A percentile compares a stretch with the other conserved stretches of the same genome.
Conservation (phyloP, 345 rosid genomes). For the Rhizophora apiculata region DNA sequence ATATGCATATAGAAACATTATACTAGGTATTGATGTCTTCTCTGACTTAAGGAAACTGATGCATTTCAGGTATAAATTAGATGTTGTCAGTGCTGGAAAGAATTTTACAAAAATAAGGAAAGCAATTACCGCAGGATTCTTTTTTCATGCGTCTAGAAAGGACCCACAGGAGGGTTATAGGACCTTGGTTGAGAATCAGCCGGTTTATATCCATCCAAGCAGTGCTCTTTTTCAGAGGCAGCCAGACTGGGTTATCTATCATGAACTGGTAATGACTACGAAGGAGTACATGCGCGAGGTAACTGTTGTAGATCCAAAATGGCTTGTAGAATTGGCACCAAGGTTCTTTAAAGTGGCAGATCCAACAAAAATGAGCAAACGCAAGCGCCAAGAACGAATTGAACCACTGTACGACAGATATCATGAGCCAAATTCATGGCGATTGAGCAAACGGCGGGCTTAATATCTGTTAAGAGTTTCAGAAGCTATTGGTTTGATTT, state of each 20-base stretch:
- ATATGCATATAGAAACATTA: too few relatives aligned
- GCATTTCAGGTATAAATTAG: slow-evolving; percentile 63
- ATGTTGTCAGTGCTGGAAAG: slow-evolving; percentile 77
- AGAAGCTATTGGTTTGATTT: neutral
- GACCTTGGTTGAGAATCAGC: slow-evolving; percentile 81
- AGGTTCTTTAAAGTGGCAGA: slow-evolving; percentile 86
- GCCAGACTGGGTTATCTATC: slow-evolving; percentile 95
- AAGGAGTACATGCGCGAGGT: slow-evolving; percentile 94
- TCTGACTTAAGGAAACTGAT: too few relatives aligned
- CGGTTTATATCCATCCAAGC: slow-evolving; percentile 86
- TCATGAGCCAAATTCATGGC: slow-evolving; percentile 94
- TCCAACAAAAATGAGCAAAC: slow-evolving; percentile 88
- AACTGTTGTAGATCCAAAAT: slow-evolving; percentile 80
- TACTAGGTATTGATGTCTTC: too few relatives aligned
- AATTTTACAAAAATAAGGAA: slow-evolving; percentile 72
- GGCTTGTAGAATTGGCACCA: slow-evolving; percentile 92
- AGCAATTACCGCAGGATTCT: slow-evolving; percentile 91
- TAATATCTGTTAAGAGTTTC: slow-evolving; percentile 20
- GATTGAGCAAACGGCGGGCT: slow-evolving; percentile 81
- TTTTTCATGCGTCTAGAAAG: slow-evolving; percentile 76
- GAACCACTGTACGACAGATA: slow-evolving; percentile 89
- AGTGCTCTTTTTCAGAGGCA: slow-evolving; percentile 92
- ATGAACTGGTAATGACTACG: slow-evolving; percentile 92
- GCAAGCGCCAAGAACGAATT: slow-evolving; percentile 84
- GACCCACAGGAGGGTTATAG: slow-evolving; percentile 91